Evolutionary conservation across 495 filamentous ascomycete species (phyloP).

Genomic region (Penicillium arizonense): DNA sequence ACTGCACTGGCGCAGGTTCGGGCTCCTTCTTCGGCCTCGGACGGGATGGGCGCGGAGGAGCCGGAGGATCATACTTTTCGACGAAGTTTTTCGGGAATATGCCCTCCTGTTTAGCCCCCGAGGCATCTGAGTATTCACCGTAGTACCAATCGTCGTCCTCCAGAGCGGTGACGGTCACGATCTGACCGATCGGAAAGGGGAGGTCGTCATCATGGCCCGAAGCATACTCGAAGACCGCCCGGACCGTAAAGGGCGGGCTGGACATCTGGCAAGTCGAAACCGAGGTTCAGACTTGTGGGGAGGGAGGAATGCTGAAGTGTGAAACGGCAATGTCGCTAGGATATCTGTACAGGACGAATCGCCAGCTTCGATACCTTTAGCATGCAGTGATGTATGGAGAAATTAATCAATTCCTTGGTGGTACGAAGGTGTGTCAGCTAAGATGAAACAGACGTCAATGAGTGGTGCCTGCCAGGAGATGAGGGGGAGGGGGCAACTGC

Average conservation of each 20-base stretch:
- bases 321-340: slow-evolving; percentile 15
- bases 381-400: slow-evolving; percentile 16
- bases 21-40: slow-evolving; percentile 72
- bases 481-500: slow-evolving; percentile 14
- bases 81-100: slow-evolving; percentile 98
- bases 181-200: slow-evolving; percentile 76
- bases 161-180: slow-evolving; percentile 88
- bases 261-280: slow-evolving; percentile 59
- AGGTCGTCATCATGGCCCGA: slow-evolving; percentile 95
- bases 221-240: slow-evolving; percentile 88
- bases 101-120: slow-evolving; percentile 73
- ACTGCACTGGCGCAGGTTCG: slow-evolving; percentile 39
- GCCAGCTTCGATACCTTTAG: slow-evolving; percentile 14
- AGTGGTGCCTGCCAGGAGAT: slow-evolving; percentile 27
- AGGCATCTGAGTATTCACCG: slow-evolving; percentile 79
- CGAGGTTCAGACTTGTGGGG: slow-evolving; percentile 21
- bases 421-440: slow-evolving; percentile 17
- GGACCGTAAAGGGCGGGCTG: slow-evolving; percentile 83
- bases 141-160: slow-evolving; percentile 96
- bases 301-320: slow-evolving; percentile 20
- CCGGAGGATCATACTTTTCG: slow-evolving; percentile 86
- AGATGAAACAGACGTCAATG: slow-evolving; percentile 18
- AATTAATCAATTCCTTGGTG: slow-evolving; percentile 6
- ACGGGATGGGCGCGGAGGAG: slow-evolving; percentile 81
- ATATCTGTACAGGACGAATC: slow-evolving; percentile 19